These are phyloP conservation scores for Hymenoscyphus occultus DNA, from an alignment of 2,329 filamentous ascomycete species.

Conservation along the genomic window DNA sequence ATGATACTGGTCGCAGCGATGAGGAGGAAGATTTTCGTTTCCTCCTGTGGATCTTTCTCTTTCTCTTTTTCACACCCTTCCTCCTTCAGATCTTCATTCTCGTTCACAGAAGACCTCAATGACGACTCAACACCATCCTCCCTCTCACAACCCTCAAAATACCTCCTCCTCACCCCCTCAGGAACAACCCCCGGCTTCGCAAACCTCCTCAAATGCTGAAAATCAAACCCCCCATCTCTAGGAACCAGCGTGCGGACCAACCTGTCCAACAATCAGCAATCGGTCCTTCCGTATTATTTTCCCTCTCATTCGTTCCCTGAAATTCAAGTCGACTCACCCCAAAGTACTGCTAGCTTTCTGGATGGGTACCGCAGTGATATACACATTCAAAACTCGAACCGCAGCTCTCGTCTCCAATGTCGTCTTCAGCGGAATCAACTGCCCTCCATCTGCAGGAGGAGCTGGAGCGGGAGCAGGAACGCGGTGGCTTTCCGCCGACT, in stretches of 20 bases:
- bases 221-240: constrained; percentile 60
- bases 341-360: constrained; percentile 71
- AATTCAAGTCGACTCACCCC: constrained; percentile 51
- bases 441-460: not conserved
- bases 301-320: not conserved
- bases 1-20: constrained; percentile 51
- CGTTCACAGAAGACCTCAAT: not conserved
- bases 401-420: constrained; percentile 60
- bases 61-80: not conserved
- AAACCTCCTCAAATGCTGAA: constrained; percentile 72
- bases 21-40: constrained; percentile 44
- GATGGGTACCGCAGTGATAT: constrained; percentile 69
- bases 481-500: constrained; percentile 1
- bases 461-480: not conserved
- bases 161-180: constrained; percentile 47
- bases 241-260: constrained; percentile 55
- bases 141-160: not conserved
- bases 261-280: constrained; percentile 41
- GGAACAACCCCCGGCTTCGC: constrained; percentile 69
- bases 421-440: constrained; percentile 49
- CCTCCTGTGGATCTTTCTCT: no score
- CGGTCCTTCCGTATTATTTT: constrained; percentile 20
- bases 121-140: not conserved
- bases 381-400: constrained; percentile 58
- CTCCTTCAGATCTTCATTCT: not conserved